Evolutionary conservation across 352 stramenopile genomes (phyloP), one percentile per base, ranked within the genome.

Genomic region (Discostella stelligera): DNA sequence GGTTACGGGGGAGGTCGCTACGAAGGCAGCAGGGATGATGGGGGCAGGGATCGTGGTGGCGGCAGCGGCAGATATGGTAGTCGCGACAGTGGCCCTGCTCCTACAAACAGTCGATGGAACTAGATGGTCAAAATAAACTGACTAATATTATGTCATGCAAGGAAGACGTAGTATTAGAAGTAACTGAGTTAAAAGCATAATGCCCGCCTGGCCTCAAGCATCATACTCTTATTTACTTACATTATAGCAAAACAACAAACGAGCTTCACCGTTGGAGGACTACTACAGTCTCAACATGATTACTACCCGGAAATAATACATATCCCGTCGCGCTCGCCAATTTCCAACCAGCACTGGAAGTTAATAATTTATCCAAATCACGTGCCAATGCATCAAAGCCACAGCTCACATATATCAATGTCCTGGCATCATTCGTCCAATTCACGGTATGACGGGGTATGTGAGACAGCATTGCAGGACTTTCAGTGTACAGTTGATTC

Each of bases 351-450:
- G 77, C 90, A 49, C 59, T 70, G 11, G 75, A 85, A 20, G 37
- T 73, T 37, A 93, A 32, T 4, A 96, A 66, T n/a, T 63, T 49
- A 71, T 91, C 84, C 10, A 71, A 86, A 82, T 96, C 93, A 49
- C 90, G 79, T 48, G 91, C 90, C 32, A 96, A 84, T 32, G 92
- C 91, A 67, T 96, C 91, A 70, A 96, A 96, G 11, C 92, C 92
- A 78, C 93, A 96, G 56, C 89, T 95, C 7, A 96, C 89, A 77
- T 96, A 96, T 37, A 96, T 90, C n/a, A 96, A 63, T 25, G 83
- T 91, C 54, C 80, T 16, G 5, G 92, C 78, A 72, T 91, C 83
- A 69, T 93, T 93, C 11, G 60, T 76, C 83, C 83, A 90, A 71
- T 90, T 88, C 2, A 90, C 70, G 16, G 52, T 58, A 50, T 91